These are phyloP conservation scores for Cichorium intybus DNA, from an alignment of 140 eudicot species.

Conservation along the genomic window DNA sequence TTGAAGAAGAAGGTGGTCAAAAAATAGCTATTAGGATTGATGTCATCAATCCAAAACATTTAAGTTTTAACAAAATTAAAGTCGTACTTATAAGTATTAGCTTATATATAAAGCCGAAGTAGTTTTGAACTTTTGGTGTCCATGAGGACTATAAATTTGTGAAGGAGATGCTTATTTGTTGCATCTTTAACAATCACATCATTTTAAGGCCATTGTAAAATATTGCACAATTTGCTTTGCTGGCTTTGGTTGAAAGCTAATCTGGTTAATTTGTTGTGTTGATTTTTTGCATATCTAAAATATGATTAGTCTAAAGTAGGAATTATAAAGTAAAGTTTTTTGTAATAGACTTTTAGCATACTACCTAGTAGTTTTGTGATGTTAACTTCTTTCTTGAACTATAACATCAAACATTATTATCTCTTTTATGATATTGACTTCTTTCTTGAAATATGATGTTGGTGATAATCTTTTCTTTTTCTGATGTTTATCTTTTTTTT, in stretches of 20 bases:
- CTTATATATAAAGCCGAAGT: neutral
- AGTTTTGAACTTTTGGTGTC: neutral
- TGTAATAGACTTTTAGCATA: too few relatives aligned
- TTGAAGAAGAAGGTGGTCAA: slow-evolving; percentile 56
- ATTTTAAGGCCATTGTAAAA: neutral
- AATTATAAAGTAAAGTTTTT: too few relatives aligned
- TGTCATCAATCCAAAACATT: slow-evolving; percentile 47
- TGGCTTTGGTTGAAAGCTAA: neutral
- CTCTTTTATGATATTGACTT: neutral
- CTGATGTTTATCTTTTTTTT: too few relatives aligned
- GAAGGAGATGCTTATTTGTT: too few relatives aligned
- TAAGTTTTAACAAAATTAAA: slow-evolving; percentile 48
- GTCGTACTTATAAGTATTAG: too few relatives aligned
- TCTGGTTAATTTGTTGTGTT: too few relatives aligned
- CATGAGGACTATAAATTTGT: neutral
- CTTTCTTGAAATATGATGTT: neutral
- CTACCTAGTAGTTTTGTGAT: too few relatives aligned
- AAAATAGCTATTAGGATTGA: slow-evolving; percentile 52
- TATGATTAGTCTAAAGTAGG: neutral
- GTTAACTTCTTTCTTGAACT: too few relatives aligned
- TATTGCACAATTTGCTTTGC: neutral
- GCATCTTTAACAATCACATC: too few relatives aligned
- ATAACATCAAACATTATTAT: too few relatives aligned
- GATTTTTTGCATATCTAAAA: neutral
- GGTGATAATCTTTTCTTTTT: neutral